A percentile compares a stretch with the other conserved stretches of the same genome.
Conservation (phyloP, 768 basidiomycete species). For the Phaeotremella skinneri region DNA sequence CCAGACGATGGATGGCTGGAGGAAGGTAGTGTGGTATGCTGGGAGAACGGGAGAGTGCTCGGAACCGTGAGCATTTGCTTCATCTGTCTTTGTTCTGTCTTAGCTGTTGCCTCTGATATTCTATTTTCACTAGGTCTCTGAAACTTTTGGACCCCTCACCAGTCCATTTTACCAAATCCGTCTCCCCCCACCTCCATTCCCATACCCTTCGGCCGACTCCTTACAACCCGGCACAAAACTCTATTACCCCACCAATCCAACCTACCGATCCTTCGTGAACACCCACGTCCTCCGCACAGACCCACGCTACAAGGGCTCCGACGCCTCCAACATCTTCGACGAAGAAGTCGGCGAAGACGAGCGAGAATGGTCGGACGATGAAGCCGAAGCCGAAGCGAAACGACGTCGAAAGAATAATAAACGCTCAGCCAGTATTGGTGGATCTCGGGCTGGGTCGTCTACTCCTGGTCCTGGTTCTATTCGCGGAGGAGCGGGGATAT, state of each 20-base stretch:
- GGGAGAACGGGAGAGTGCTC: conserved; percentile 81
- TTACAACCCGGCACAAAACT: conserved; percentile 56
- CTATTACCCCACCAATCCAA: conserved; percentile 72
- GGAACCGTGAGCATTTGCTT: conserved; percentile 67
- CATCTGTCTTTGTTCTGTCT: conserved; percentile 13
- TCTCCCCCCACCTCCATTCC: conserved; percentile 63
- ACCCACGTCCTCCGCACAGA: conserved; percentile 62
- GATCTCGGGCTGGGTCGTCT: neutral
- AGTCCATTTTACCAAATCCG: conserved; percentile 87
- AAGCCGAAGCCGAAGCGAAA: conserved; percentile 75
- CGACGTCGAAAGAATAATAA: conserved; percentile 56
- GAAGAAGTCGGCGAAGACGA: conserved; percentile 90
- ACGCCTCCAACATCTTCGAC: conserved; percentile 90
- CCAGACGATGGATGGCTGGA: conserved; percentile 60
- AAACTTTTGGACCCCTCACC: conserved; percentile 91
- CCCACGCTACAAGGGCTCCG: conserved; percentile 70
- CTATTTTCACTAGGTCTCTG: conserved; percentile 64
- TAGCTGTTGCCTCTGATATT: neutral
- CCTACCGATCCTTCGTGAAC: conserved; percentile 74
- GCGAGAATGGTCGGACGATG: conserved; percentile 92
- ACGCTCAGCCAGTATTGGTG: neutral
- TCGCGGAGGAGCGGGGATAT: conserved; percentile 3
- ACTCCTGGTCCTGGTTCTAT: neutral
- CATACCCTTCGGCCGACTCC: conserved; percentile 32
- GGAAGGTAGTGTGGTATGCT: conserved; percentile 84